Evolutionary conservation across 768 basidiomycete species (phyloP).

Genomic region (Roridomyces roridus): DNA sequence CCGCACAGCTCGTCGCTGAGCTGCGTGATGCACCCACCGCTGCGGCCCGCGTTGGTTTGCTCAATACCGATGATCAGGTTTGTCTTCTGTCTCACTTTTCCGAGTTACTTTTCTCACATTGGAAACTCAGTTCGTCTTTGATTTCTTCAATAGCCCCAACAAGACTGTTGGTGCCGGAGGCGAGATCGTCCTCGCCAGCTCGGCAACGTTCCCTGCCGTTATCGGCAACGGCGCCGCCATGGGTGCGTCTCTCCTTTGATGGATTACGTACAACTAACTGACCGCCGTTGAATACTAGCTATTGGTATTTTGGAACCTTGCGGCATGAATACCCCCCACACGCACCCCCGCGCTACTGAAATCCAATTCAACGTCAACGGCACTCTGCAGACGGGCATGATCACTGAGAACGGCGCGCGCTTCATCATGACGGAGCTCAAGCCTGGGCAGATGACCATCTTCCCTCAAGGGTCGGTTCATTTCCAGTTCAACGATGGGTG

Average conservation of each 20-base stretch:
- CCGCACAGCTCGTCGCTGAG: not conserved
- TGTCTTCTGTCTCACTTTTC: not conserved
- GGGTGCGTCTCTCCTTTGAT: slow-evolving; percentile 5
- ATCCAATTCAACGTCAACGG: slow-evolving; percentile 24
- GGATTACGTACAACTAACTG: not conserved
- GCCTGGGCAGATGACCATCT: slow-evolving; percentile 15
- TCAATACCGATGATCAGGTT: slow-evolving; percentile 1
- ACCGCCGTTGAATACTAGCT: not conserved
- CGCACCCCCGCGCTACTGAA: slow-evolving; percentile 26
- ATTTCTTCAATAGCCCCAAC: slow-evolving; percentile 15
- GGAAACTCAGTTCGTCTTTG: slow-evolving; percentile 18
- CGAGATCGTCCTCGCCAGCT: slow-evolving; percentile 9
- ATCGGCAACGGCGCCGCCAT: slow-evolving; percentile 22
- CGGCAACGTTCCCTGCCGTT: slow-evolving; percentile 24
- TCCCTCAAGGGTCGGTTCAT: slow-evolving; percentile 22
- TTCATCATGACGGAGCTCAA: slow-evolving; percentile 22
- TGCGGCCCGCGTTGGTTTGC: not conserved
- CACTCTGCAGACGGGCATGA: slow-evolving; percentile 24
- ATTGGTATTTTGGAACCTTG: slow-evolving; percentile 20
- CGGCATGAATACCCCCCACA: slow-evolving; percentile 23
- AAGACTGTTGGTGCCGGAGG: slow-evolving; percentile 9
- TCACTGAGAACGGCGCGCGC: slow-evolving; percentile 26
- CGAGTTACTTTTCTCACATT: too few relatives aligned
- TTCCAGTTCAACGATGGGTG: slow-evolving; percentile 25
- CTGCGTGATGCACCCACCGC: not conserved